phyloP scores from a whole-genome alignment of 768 basidiomycete species.

The Leccinum disarticulatum region DNA sequence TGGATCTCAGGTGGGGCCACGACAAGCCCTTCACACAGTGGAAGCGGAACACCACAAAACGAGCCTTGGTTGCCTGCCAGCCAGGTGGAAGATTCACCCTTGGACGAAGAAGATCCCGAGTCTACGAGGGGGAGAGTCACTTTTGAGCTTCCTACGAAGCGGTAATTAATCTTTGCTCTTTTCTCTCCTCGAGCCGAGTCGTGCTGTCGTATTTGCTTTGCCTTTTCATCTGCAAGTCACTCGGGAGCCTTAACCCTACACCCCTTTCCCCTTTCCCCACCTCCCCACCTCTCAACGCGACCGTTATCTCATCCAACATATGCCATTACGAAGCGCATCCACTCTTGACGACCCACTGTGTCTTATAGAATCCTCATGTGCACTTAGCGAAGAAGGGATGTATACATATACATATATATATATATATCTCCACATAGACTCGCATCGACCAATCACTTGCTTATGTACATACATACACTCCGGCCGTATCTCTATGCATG shows the following conservation, averaged over 20 bases:
- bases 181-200: neutral
- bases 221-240: neutral
- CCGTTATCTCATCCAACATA: neutral
- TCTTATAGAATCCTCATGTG: neutral
- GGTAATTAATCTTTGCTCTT: neutral
- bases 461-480: neutral
- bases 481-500: neutral
- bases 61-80: constrained; percentile 16
- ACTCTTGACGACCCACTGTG: neutral
- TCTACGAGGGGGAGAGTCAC: constrained; percentile 17
- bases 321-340: neutral
- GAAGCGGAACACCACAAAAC: constrained; percentile 17
- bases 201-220: neutral
- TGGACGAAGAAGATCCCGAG: constrained; percentile 17
- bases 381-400: neutral
- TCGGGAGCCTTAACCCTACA: neutral
- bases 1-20: neutral
- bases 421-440: neutral
- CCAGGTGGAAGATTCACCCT: constrained; percentile 7
- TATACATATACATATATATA: neutral
- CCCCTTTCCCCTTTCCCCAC: neutral
- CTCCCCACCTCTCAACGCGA: neutral
- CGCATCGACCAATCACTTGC: neutral
- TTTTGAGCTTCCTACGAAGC: constrained; percentile 21
- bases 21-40: constrained; percentile 17